Evolutionary conservation across 306 rosid genomes (phyloP).

Genomic region (Castanea mollissima): DNA sequence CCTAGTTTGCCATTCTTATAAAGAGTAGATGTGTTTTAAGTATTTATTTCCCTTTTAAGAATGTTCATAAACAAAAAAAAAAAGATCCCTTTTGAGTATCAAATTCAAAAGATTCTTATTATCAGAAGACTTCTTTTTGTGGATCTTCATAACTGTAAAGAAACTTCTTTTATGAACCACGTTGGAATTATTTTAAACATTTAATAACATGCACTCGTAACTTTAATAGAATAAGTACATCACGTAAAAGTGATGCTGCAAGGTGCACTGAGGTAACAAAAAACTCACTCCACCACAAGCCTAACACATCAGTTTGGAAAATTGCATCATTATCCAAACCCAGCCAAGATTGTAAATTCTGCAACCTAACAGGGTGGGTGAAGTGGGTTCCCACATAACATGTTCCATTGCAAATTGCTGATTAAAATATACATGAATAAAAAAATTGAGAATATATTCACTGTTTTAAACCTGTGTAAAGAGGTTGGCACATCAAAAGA

Average conservation of each 20-base stretch:
- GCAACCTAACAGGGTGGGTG: neutral
- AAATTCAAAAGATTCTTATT: too few relatives aligned
- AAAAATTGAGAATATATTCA: constrained; percentile 7
- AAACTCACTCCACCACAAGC: neutral
- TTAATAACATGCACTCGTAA: too few relatives aligned
- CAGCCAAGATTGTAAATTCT: neutral
- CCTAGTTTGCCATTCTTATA: too few relatives aligned
- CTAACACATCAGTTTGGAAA: neutral
- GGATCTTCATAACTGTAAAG: too few relatives aligned
- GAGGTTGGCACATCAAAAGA: constrained; percentile 91
- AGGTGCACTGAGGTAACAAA: neutral
- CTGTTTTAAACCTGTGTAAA: constrained; percentile 72
- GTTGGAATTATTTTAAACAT: too few relatives aligned
- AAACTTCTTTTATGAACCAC: too few relatives aligned
- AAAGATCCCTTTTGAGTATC: too few relatives aligned
- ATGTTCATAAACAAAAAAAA: too few relatives aligned
- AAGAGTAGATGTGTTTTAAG: too few relatives aligned
- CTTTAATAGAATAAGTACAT: too few relatives aligned
- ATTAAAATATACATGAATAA: neutral
- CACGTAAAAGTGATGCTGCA: neutral
- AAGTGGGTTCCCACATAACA: neutral
- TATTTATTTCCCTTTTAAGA: too few relatives aligned
- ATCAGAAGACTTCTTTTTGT: too few relatives aligned
- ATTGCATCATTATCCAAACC: neutral
- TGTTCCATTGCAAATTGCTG: neutral